Percentiles rank a stretch among this genome's conserved stretches.
Evolutionary conservation across 2,329 filamentous ascomycete genomes (phyloP).

Genomic region (Colletotrichum tropicicola): DNA sequence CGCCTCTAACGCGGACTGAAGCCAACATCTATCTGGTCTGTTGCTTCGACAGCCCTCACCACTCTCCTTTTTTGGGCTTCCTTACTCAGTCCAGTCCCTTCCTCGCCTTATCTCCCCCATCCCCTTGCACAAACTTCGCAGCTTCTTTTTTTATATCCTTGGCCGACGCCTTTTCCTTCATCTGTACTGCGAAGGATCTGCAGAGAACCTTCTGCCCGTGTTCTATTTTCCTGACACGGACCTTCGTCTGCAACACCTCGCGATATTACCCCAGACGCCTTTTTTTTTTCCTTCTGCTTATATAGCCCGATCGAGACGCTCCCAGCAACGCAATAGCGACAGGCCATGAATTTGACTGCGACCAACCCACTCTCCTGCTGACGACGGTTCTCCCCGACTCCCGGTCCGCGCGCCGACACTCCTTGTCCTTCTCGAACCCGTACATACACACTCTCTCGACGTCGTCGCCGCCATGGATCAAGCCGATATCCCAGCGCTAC

Average conservation of each 20-base stretch:
- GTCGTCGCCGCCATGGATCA: slow-evolving; percentile 64
- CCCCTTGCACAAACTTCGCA: not conserved
- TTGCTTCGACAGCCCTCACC: slow-evolving; percentile 25
- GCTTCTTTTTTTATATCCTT: slow-evolving; percentile 21
- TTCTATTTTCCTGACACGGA: slow-evolving; percentile 20
- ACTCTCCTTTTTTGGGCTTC: slow-evolving; percentile 18
- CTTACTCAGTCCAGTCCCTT: slow-evolving; percentile 1
- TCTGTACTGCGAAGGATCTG: not conserved
- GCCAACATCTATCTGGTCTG: slow-evolving; percentile 23
- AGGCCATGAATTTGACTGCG: slow-evolving; percentile 23
- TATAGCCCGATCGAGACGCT: slow-evolving; percentile 8
- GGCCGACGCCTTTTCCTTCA: slow-evolving; percentile 8
- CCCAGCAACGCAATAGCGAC: not conserved
- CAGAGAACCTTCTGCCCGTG: slow-evolving; percentile 18
- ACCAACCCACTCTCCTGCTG: slow-evolving; percentile 11
- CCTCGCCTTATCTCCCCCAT: slow-evolving; percentile 1
- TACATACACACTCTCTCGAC: not conserved
- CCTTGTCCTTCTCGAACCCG: not conserved
- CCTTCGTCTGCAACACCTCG: slow-evolving; percentile 4
- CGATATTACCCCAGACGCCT: slow-evolving; percentile 18
- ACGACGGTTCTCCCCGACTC: slow-evolving; percentile 18
- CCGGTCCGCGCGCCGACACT: slow-evolving; percentile 16
- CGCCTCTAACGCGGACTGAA: slow-evolving; percentile 15
- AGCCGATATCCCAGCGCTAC: slow-evolving; percentile 71
- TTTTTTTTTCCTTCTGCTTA: not conserved